Evolutionary conservation across 768 basidiomycete genomes (phyloP).

Genomic region (Porpolomopsis calyptriformis): DNA sequence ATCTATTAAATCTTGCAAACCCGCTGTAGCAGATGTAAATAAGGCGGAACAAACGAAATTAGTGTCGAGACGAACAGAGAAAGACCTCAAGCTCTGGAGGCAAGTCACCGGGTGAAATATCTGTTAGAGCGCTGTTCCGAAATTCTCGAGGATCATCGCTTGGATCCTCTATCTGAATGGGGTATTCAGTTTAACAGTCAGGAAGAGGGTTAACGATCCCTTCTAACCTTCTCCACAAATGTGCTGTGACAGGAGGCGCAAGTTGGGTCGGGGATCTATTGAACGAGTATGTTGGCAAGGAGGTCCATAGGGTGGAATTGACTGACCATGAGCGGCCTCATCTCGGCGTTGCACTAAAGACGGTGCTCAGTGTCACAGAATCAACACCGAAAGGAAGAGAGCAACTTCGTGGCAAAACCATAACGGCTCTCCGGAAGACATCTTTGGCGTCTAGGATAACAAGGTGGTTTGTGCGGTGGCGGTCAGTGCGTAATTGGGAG

Average conservation of each 20-base stretch:
- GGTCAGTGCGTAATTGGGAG: background rate
- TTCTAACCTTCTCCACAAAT: slow-evolving; percentile 75
- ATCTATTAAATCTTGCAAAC: slow-evolving; percentile 15
- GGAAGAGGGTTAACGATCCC: slow-evolving; percentile 6
- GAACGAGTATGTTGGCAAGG: slow-evolving; percentile 9
- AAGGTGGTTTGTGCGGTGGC: slow-evolving; percentile 3
- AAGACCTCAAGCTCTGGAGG: slow-evolving; percentile 37
- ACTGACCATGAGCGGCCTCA: slow-evolving; percentile 76
- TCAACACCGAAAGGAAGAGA: background rate
- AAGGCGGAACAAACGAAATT: background rate
- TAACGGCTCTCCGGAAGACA: slow-evolving; percentile 63
- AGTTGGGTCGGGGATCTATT: slow-evolving; percentile 66
- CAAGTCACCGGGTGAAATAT: slow-evolving; percentile 19
- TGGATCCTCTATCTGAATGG: slow-evolving; percentile 58
- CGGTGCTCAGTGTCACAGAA: slow-evolving; percentile 3
- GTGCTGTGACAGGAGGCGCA: slow-evolving; percentile 74
- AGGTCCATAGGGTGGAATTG: slow-evolving; percentile 3
- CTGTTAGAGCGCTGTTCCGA: slow-evolving; percentile 26
- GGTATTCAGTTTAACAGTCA: slow-evolving; percentile 6
- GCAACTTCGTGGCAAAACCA: slow-evolving; percentile 66
- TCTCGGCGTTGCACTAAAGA: slow-evolving; percentile 73
- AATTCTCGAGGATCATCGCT: slow-evolving; percentile 68
- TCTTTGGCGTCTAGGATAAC: no score
- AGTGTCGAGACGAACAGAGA: slow-evolving; percentile 29
- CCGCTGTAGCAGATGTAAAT: slow-evolving; percentile 9